phyloP scores from a whole-genome alignment of 192 early-diverging fungal genomes.

The Coemansia sp. region DNA sequence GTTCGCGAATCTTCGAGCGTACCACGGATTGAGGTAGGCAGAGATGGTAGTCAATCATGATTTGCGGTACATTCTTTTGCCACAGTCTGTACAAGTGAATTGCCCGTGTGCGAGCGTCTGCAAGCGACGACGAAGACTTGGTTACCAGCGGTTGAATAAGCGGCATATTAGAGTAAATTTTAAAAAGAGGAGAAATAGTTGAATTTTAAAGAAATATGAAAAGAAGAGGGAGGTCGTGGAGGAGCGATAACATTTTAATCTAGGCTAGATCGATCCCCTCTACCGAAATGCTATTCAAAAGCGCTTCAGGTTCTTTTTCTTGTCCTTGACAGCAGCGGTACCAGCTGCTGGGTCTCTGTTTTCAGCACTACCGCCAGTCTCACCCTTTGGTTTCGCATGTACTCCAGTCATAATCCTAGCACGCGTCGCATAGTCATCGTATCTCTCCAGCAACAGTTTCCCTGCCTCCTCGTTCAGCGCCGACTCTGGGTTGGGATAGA shows the following conservation, averaged over 20 bases:
- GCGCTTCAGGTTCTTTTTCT: slow-evolving; percentile 56
- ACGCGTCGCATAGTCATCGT: slow-evolving; percentile 79
- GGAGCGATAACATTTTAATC: not conserved
- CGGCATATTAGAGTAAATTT: slow-evolving; percentile 33
- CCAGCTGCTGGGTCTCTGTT: slow-evolving; percentile 27
- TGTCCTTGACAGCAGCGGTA: slow-evolving; percentile 20
- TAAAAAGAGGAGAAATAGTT: not conserved
- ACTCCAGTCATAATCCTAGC: slow-evolving; percentile 79
- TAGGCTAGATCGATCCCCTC: not conserved
- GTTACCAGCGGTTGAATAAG: slow-evolving; percentile 46
- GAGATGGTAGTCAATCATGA: slow-evolving; percentile 73
- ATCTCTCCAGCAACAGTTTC: slow-evolving; percentile 82
- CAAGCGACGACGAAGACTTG: slow-evolving; percentile 60
- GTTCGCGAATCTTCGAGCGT: slow-evolving; percentile 81
- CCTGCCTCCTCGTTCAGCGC: slow-evolving; percentile 97
- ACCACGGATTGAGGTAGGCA: slow-evolving; percentile 71
- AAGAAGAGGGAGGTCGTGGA: not conserved
- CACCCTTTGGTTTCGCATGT: slow-evolving; percentile 63
- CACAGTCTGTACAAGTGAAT: slow-evolving; percentile 73
- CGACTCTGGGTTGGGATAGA: slow-evolving; percentile 93
- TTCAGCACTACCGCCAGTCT: slow-evolving; percentile 7
- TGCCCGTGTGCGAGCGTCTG: slow-evolving; percentile 64
- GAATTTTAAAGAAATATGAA: not conserved
- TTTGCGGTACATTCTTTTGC: slow-evolving; percentile 66
- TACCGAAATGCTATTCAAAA: slow-evolving; percentile 22